Base-by-base conservation (phyloP, 495 filamentous ascomycete genomes). In the Trichodelitschia bisporula region DNA sequence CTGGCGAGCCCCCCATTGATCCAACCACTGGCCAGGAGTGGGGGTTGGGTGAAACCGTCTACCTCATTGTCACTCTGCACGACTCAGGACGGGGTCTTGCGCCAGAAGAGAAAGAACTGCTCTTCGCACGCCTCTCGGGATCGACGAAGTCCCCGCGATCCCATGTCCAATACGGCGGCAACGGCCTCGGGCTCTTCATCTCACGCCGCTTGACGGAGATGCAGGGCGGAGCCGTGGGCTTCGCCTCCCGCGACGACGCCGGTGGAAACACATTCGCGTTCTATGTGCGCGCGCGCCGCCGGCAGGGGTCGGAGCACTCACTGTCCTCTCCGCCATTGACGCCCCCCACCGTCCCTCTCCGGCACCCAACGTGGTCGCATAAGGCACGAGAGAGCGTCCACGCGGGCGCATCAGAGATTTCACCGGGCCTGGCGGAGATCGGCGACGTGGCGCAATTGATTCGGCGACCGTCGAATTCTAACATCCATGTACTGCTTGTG, bases 231-330 rank as follows among this genome's bases (percentile, higher is more conserved):
- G 73, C 80, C 35, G 82, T 89, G 33, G 77, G 77, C 1, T 76
- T 86, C 1, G 58, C 64, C 12, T 77, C 74, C 2, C n/a, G n/a
- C n/a, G n/a, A n/a, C n/a, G 58, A 67, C 39, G 56, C 69, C 31
- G 75, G 70, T 4, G 79, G 79, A 12, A 79, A 72, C 44, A 82
- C 74, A 0, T 90, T 90, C 50, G 73, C 72, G 10, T 90, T 90
- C 46, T 84, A 80, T 44, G 64, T 82, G n/a, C n/a, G n/a, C n/a
- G n/a, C n/a, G n/a, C n/a, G n/a, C n/a, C n/a, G n/a, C n/a, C n/a
- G n/a, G n/a, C n/a, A n/a, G n/a, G n/a, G n/a, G n/a, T n/a, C n/a
- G n/a, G n/a, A n/a, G n/a, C n/a, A n/a, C n/a, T n/a, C n/a, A n/a
- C n/a, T n/a, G n/a, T n/a, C n/a, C n/a, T n/a, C n/a, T n/a, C n/a